Evolutionary conservation across 1,139 yeast genomes (phyloP).

Genomic region (Candida sp.): DNA sequence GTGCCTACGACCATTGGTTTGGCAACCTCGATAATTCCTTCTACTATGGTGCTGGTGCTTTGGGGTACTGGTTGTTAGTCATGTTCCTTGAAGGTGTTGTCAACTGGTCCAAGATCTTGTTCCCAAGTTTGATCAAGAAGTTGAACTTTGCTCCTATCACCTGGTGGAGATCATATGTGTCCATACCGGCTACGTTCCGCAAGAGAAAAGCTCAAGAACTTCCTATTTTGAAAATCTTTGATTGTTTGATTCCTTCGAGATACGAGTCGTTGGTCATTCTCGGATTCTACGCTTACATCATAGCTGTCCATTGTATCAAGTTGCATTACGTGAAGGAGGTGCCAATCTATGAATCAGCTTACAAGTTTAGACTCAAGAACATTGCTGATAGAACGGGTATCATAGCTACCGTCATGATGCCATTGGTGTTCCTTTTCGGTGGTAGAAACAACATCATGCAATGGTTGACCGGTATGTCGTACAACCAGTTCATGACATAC

Average conservation of each 20-base stretch:
- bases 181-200: slow-evolving; percentile 31
- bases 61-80: slow-evolving; percentile 54
- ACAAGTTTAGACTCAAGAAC: slow-evolving; percentile 28
- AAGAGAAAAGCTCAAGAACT: slow-evolving; percentile 26
- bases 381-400: slow-evolving; percentile 65
- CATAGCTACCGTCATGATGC: slow-evolving; percentile 45
- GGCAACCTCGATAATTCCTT: slow-evolving; percentile 43
- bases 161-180: slow-evolving; percentile 28
- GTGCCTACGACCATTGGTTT: slow-evolving; percentile 20
- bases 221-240: slow-evolving; percentile 21
- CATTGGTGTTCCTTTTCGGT: slow-evolving; percentile 57
- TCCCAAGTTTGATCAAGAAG: slow-evolving; percentile 25
- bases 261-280: slow-evolving; percentile 21
- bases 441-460: slow-evolving; percentile 73
- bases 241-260: slow-evolving; percentile 29
- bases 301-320: slow-evolving; percentile 37
- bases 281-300: slow-evolving; percentile 48
- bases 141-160: slow-evolving; percentile 27
- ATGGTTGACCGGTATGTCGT: slow-evolving; percentile 69
- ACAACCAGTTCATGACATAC: slow-evolving; percentile 51
- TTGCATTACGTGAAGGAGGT: slow-evolving; percentile 18
- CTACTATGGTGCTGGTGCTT: slow-evolving; percentile 49
- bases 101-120: slow-evolving; percentile 41
- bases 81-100: slow-evolving; percentile 40
- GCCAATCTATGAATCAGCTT: neutral